A percentile compares a stretch with the other conserved stretches of the same genome.
phyloP scores from a whole-genome alignment of 257 asterid species.

The Marsdenia floribunda region DNA sequence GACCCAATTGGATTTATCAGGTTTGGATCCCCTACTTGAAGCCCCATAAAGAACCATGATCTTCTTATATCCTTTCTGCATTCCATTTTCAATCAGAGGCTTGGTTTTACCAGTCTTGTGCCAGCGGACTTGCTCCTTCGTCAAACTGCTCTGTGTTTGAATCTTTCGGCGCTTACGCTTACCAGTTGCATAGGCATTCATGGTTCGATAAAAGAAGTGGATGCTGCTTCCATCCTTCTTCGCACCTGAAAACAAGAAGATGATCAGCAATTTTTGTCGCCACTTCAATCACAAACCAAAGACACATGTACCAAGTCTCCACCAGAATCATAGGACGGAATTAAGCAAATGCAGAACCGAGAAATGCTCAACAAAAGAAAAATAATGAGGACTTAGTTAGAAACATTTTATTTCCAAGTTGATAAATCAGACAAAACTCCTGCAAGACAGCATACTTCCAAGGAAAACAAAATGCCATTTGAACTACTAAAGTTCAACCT shows the following conservation, averaged over 20 bases:
- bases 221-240: constrained; percentile 77
- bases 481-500: neutral
- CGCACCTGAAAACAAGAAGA: constrained; percentile 49
- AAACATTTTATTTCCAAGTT: neutral
- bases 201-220: constrained; percentile 62
- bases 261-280: neutral
- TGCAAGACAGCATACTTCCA: neutral
- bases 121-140: constrained; percentile 56
- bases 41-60: constrained; percentile 74
- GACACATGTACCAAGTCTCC: neutral
- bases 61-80: constrained; percentile 72
- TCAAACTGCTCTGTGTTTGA: constrained; percentile 24
- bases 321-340: neutral
- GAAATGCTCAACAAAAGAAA: neutral
- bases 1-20: constrained; percentile 71
- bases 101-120: constrained; percentile 91
- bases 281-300: neutral
- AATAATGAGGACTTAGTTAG: neutral
- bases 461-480: neutral
- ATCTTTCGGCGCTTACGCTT: constrained; percentile 76
- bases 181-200: constrained; percentile 74
- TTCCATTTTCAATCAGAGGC: constrained; percentile 41
- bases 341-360: neutral
- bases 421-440: neutral
- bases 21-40: constrained; percentile 49